phyloP scores from a whole-genome alignment of 306 rosid genomes.

The Acacia crassicarpa region DNA sequence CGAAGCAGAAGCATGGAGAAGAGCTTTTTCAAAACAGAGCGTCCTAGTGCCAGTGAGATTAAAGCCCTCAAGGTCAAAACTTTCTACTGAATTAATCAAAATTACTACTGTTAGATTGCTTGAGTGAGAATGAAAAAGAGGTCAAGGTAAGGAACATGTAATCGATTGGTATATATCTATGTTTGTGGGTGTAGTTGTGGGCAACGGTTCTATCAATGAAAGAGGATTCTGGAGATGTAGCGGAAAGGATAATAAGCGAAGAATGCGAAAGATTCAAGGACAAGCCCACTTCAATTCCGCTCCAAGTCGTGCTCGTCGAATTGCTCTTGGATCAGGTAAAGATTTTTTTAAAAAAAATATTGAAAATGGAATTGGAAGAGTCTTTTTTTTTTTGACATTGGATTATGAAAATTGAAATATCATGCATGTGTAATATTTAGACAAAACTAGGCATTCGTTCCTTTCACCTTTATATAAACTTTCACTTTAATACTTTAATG shows the following conservation, averaged over 20 bases:
- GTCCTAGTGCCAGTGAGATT: not conserved
- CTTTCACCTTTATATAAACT: too few relatives aligned
- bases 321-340: not conserved
- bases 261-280: not conserved
- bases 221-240: not conserved
- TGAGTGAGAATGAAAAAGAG: not conserved
- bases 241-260: not conserved
- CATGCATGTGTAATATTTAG: too few relatives aligned
- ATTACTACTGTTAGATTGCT: not conserved
- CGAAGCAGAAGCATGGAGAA: not conserved
- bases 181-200: not conserved
- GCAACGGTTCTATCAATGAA: not conserved
- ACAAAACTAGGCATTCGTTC: too few relatives aligned
- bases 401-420: too few relatives aligned
- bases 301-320: not conserved
- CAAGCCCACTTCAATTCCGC: not conserved
- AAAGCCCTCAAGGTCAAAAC: conserved; percentile 12
- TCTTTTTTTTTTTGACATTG: too few relatives aligned
- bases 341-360: too few relatives aligned
- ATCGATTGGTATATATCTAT: not conserved
- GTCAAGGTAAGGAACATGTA: not conserved
- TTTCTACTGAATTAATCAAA: not conserved
- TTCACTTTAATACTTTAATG: too few relatives aligned
- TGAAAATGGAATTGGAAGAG: too few relatives aligned
- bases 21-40: not conserved